A percentile compares a stretch with the other conserved stretches of the same genome.
Conservation (phyloP, 805 yeast species). For the Wickerhamomyces alni region DNA sequence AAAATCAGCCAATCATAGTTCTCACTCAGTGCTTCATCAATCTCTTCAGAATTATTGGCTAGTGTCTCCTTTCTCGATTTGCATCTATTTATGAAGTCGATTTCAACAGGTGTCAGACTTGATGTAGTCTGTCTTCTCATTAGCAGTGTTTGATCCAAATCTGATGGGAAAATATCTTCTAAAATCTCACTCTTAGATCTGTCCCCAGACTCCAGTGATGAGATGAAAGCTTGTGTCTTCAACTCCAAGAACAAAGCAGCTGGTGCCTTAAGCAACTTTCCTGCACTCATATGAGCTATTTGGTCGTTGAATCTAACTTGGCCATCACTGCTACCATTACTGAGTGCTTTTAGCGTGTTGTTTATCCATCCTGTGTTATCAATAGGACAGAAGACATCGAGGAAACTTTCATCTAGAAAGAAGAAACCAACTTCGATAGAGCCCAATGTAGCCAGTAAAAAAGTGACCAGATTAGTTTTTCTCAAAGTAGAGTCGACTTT, state of each 20-base stretch:
- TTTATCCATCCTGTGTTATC: neutral
- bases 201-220: constrained; percentile 66
- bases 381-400: constrained; percentile 82
- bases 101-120: constrained; percentile 64
- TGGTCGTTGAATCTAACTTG: neutral
- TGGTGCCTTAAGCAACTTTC: constrained; percentile 72
- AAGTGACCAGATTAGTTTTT: constrained; percentile 84
- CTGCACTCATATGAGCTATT: constrained; percentile 20
- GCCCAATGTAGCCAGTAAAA: constrained; percentile 81
- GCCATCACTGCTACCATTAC: neutral
- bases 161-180: constrained; percentile 68
- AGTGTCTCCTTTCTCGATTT: constrained; percentile 62
- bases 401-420: constrained; percentile 75
- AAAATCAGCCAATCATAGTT: constrained; percentile 85
- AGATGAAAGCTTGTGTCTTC: constrained; percentile 92
- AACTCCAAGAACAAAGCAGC: constrained; percentile 76
- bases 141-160: constrained; percentile 39
- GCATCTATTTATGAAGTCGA: constrained; percentile 74
- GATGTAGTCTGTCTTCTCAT: constrained; percentile 26
- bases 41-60: constrained; percentile 29
- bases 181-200: constrained; percentile 60
- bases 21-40: constrained; percentile 50
- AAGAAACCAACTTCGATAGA: constrained; percentile 82
- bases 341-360: neutral
- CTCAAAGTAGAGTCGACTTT: constrained; percentile 45